Evolutionary conservation across 352 stramenopile species (phyloP).

Genomic region (Thalassiosira mediterranea): DNA sequence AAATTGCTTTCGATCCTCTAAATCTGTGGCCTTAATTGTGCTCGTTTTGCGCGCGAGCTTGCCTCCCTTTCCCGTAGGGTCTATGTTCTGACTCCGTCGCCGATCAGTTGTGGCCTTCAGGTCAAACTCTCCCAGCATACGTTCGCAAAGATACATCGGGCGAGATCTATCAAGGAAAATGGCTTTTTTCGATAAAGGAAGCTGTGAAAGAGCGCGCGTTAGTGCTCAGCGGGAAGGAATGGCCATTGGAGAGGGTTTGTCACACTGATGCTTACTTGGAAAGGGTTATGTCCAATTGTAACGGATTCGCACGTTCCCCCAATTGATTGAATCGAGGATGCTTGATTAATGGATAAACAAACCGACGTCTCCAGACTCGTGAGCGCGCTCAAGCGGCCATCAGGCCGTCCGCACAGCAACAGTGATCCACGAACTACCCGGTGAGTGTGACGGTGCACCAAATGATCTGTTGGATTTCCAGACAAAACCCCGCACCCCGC

Average conservation of each 20-base stretch:
- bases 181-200: constrained; percentile 62
- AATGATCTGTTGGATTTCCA: constrained; percentile 79
- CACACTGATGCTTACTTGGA: no score
- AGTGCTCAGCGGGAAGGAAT: no score
- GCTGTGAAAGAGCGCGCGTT: no score
- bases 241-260: no score
- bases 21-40: constrained; percentile 44
- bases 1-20: no score
- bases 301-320: constrained; percentile 46
- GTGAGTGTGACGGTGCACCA: constrained; percentile 78
- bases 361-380: constrained; percentile 32
- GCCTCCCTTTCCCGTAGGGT: no score
- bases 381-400: constrained; percentile 40
- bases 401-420: constrained; percentile 45
- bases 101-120: no score
- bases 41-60: constrained; percentile 23
- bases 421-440: constrained; percentile 40
- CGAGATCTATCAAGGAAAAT: constrained; percentile 65
- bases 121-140: constrained; percentile 51
- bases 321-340: constrained; percentile 40
- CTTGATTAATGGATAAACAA: constrained; percentile 50
- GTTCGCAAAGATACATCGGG: constrained; percentile 67
- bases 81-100: no score
- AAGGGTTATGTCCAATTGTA: constrained; percentile 74
- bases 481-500: constrained; percentile 73